phyloP scores from a whole-genome alignment of 2,329 filamentous ascomycete genomes.

The Cladosporium sp. region DNA sequence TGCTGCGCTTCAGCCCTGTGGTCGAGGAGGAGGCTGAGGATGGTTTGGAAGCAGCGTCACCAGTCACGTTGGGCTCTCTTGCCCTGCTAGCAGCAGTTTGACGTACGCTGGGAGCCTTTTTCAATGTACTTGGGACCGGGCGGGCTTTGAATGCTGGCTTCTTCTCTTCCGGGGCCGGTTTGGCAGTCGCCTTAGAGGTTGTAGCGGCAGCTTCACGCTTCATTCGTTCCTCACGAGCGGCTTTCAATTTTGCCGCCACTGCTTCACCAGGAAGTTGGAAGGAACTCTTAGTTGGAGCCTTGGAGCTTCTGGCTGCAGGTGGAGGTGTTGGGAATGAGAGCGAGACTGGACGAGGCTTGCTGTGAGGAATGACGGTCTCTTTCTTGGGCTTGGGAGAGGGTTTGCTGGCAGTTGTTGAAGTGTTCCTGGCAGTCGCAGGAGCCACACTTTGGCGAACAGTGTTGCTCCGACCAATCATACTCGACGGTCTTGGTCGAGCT shows the following conservation, averaged over 20 bases:
- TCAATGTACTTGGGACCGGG: conserved; percentile 34
- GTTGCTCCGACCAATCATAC: conserved; percentile 16
- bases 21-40: not conserved
- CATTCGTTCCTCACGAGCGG: conserved; percentile 45
- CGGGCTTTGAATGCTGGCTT: conserved; percentile 45
- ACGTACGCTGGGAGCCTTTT: conserved; percentile 33
- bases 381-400: conserved; percentile 20
- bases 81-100: conserved; percentile 45
- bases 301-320: conserved; percentile 46
- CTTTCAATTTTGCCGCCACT: conserved; percentile 51
- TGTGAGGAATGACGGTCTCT: conserved; percentile 31
- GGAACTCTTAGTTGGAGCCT: conserved; percentile 46
- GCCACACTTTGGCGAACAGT: conserved; percentile 12
- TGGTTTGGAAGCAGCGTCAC: conserved; percentile 5
- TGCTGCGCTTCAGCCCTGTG: conserved; percentile 19
- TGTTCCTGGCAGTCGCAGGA: conserved; percentile 13
- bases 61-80: conserved; percentile 36
- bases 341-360: conserved; percentile 45
- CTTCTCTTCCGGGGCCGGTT: conserved; percentile 27
- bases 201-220: conserved; percentile 39
- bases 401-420: not conserved
- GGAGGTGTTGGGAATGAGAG: conserved; percentile 46
- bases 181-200: conserved; percentile 27
- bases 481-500: conserved; percentile 21
- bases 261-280: conserved; percentile 53